Conservation (phyloP, 1,284 basidiomycete species). For the Cryptococcus wingfieldii region DNA sequence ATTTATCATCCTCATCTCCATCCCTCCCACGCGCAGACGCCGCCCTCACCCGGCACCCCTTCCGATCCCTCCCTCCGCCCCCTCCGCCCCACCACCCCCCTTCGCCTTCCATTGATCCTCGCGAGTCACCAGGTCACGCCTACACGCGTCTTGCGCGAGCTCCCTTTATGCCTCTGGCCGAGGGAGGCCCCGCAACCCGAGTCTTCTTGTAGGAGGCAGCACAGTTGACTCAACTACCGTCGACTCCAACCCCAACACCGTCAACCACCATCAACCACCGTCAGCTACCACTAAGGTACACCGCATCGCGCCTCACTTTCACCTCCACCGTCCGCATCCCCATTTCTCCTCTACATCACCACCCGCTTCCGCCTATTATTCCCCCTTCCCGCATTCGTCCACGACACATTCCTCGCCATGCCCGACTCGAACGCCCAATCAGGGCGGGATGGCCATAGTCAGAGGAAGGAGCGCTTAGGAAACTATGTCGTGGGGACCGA, state of each 20-base stretch:
- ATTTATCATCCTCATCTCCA: not conserved
- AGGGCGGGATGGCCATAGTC: conserved; percentile 8
- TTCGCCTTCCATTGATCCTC: not conserved
- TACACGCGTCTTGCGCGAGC: not conserved
- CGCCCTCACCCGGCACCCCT: not conserved
- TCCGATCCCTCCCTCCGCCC: not conserved
- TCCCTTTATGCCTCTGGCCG: not conserved
- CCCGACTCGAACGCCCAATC: conserved; percentile 9
- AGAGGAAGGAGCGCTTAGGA: conserved; percentile 46
- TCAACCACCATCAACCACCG: too few relatives aligned
- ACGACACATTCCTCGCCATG: not conserved
- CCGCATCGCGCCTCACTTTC: not conserved
- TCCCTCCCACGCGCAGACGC: not conserved
- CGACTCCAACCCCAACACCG: too few relatives aligned
- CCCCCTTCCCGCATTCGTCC: not conserved
- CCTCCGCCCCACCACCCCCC: not conserved
- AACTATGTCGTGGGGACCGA: conserved; percentile 54
- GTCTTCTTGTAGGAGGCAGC: too few relatives aligned
- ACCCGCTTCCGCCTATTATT: conserved; percentile 1
- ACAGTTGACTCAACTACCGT: too few relatives aligned
- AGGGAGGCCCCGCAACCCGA: too few relatives aligned
- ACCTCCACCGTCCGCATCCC: not conserved
- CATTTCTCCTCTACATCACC: not conserved
- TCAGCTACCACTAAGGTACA: not conserved
- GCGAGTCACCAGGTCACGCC: not conserved